These are phyloP conservation scores for Aspergillus unguis DNA, from an alignment of 2,329 filamentous ascomycete species.

Conservation along the genomic window DNA sequence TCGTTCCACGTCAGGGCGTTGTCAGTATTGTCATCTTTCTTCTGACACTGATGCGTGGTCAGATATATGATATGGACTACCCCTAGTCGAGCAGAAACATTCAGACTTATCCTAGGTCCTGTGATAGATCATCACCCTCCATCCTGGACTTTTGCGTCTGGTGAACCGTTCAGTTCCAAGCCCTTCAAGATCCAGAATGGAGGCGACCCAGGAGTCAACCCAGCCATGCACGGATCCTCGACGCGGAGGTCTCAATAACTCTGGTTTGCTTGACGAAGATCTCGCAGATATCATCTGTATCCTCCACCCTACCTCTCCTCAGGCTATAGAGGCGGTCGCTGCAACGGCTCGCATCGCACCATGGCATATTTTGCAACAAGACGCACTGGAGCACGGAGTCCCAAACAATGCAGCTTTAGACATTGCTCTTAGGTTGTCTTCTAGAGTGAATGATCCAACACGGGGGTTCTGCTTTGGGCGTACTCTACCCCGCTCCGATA, in stretches of 20 bases:
- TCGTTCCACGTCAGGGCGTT: neutral
- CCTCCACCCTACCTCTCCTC: conserved; percentile 72
- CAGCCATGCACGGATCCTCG: conserved; percentile 79
- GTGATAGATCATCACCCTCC: conserved; percentile 20
- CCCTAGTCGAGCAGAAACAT: conserved; percentile 17
- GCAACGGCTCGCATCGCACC: conserved; percentile 51
- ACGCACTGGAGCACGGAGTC: conserved; percentile 41
- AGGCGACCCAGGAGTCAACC: conserved; percentile 62
- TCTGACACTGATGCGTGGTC: conserved; percentile 13
- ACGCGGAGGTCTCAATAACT: conserved; percentile 73
- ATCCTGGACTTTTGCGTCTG: conserved; percentile 17
- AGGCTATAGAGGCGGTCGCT: conserved; percentile 68
- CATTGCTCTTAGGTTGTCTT: conserved; percentile 77
- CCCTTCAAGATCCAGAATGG: conserved; percentile 25
- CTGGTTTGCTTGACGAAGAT: conserved; percentile 77
- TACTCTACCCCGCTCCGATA: conserved; percentile 68
- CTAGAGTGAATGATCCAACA: conserved; percentile 62
- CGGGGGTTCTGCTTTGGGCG: conserved; percentile 85
- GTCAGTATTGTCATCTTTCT: neutral
- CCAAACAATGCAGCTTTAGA: conserved; percentile 48
- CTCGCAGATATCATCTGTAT: conserved; percentile 86
- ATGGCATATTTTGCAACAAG: conserved; percentile 59
- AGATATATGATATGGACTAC: conserved; percentile 18
- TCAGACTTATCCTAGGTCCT: conserved; percentile 10
- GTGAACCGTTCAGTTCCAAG: conserved; percentile 2